Evolutionary conservation across 2,329 filamentous ascomycete genomes (phyloP).

Genomic region (Alternaria tenuissima): DNA sequence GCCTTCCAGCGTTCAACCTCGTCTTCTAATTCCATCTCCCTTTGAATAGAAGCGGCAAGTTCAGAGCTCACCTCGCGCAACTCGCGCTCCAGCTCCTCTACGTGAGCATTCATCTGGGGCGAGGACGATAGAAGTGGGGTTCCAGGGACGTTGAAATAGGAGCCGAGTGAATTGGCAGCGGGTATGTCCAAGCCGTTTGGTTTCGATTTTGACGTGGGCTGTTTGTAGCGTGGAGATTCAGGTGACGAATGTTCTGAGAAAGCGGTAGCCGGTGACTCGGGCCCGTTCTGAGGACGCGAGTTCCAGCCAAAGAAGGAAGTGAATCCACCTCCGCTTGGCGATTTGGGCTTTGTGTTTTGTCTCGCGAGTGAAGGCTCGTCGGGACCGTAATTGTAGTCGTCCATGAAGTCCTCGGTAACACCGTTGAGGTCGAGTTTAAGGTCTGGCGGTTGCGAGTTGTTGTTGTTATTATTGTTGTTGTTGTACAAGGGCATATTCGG

Average conservation of each 20-base stretch:
- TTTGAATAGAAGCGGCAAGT: constrained; percentile 87
- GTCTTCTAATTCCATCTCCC: constrained; percentile 97
- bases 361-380: constrained; percentile 34
- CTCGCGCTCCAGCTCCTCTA: constrained; percentile 93
- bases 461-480: constrained; percentile 2
- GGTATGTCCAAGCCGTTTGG: constrained; percentile 61
- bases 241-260: constrained; percentile 70
- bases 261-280: constrained; percentile 68
- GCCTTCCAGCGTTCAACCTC: constrained; percentile 85
- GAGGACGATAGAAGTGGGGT: constrained; percentile 56
- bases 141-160: constrained; percentile 58
- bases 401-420: constrained; percentile 48
- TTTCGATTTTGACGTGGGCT: constrained; percentile 44
- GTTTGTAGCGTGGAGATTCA: constrained; percentile 60
- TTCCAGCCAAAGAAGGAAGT: constrained; percentile 75
- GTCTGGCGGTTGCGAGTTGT: constrained; percentile 38
- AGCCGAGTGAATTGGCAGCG: constrained; percentile 57
- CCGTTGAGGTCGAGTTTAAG: constrained; percentile 49
- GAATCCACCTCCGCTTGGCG: constrained; percentile 60
- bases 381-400: constrained; percentile 44
- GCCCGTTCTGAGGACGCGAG: constrained; percentile 60
- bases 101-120: constrained; percentile 62
- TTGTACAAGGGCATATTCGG: constrained; percentile 49
- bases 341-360: constrained; percentile 52
- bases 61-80: constrained; percentile 91